phyloP scores from a whole-genome alignment of 306 rosid species.

The Adenanthera pavonina region DNA sequence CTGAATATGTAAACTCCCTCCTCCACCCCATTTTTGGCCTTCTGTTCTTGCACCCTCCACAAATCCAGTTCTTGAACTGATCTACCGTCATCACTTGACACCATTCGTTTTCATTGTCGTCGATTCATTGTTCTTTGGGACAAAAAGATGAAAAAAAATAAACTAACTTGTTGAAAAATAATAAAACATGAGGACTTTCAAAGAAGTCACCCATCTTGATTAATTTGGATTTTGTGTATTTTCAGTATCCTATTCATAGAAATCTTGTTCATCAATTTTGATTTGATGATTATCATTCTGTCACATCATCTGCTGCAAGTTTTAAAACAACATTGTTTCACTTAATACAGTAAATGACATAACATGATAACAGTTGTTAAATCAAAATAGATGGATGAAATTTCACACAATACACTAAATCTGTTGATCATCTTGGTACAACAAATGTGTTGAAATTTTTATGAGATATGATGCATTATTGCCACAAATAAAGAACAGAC shows the following conservation, averaged over 20 bases:
- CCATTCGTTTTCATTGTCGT: constrained; percentile 28
- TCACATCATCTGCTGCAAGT: neutral
- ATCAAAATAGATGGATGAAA: neutral
- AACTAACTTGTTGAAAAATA: no score
- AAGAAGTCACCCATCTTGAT: neutral
- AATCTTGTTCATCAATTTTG: neutral
- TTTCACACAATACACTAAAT: neutral
- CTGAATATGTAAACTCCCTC: constrained; percentile 67
- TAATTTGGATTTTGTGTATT: neutral
- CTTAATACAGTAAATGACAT: neutral
- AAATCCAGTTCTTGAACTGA: constrained; percentile 45
- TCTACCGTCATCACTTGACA: constrained; percentile 42
- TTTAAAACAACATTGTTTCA: neutral
- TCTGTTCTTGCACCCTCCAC: constrained; percentile 59
- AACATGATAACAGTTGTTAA: neutral
- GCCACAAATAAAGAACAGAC: neutral
- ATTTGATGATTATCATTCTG: neutral
- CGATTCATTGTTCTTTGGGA: neutral
- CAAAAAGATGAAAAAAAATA: neutral
- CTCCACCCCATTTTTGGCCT: constrained; percentile 62
- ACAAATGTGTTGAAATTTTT: neutral
- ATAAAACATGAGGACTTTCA: neutral
- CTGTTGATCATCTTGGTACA: neutral
- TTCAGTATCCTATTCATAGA: neutral
- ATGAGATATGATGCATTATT: neutral